phyloP scores from a whole-genome alignment of 495 filamentous ascomycete species.

The Opeltia flavorubescens region DNA sequence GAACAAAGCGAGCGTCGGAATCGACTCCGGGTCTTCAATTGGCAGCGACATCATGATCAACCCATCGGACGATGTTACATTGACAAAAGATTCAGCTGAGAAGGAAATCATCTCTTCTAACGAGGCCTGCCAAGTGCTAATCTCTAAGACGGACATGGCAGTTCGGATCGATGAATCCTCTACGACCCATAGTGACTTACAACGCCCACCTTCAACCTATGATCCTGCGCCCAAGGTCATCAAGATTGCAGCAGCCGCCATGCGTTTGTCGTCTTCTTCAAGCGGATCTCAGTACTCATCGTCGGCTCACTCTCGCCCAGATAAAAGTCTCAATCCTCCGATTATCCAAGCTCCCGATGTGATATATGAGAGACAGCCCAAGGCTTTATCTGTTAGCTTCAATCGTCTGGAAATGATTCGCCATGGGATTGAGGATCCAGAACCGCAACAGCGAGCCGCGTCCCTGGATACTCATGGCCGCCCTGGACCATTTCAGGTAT shows the following conservation, averaged over 20 bases:
- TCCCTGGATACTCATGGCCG: slow-evolving; percentile 7
- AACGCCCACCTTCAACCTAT: background rate
- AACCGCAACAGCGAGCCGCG: slow-evolving; percentile 3
- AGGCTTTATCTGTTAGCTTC: slow-evolving; percentile 1
- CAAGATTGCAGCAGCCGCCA: background rate
- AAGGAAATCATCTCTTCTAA: too few relatives aligned
- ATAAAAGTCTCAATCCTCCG: background rate
- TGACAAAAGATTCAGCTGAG: background rate
- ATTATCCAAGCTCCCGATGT: background rate
- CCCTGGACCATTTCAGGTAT: slow-evolving; percentile 9
- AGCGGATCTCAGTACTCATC: background rate
- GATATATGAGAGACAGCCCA: background rate
- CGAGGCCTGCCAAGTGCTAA: too few relatives aligned
- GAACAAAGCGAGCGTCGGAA: background rate
- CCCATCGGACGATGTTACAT: background rate
- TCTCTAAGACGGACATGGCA: too few relatives aligned
- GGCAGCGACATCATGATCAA: background rate
- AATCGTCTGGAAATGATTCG: background rate
- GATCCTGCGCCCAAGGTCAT: background rate
- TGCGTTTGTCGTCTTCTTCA: slow-evolving; percentile 1
- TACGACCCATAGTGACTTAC: background rate
- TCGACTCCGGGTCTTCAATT: background rate
- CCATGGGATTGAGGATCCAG: background rate
- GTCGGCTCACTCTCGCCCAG: background rate
- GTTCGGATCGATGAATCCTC: background rate